A percentile compares a stretch with the other conserved stretches of the same genome.
These are phyloP conservation scores for Chara braunii DNA, from an alignment of 139 green algal genomes.

Conservation along the genomic window DNA sequence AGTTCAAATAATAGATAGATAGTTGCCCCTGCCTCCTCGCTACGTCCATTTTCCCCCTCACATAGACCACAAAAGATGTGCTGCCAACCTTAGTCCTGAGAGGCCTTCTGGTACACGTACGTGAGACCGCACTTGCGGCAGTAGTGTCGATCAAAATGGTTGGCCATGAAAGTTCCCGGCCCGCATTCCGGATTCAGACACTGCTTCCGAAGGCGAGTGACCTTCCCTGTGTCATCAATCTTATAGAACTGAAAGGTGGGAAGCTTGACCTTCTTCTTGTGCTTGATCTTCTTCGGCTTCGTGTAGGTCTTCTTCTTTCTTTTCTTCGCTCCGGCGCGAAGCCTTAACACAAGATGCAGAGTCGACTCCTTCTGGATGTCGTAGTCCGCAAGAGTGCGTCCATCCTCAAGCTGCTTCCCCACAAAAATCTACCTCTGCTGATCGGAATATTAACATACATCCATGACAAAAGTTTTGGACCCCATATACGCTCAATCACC, in stretches of 20 bases:
- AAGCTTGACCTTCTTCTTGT: conserved; percentile 98
- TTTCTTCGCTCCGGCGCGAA: conserved; percentile 92
- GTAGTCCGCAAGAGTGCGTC: no score
- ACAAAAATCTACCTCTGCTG: no score
- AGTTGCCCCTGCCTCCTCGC: no score
- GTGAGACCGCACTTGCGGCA: conserved; percentile 89
- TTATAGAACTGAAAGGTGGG: conserved; percentile 77
- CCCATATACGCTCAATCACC: no score
- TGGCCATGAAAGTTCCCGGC: conserved; percentile 96
- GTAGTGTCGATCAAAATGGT: conserved; percentile 93
- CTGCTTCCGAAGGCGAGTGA: conserved; percentile 89
- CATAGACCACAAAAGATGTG: no score
- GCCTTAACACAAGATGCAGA: conserved; percentile 50
- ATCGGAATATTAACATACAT: no score
- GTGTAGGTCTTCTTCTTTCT: conserved; percentile 99
- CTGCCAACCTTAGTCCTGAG: no score
- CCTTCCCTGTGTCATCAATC: conserved; percentile 94
- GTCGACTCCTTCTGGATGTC: no score
- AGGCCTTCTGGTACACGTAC: conserved; percentile 65
- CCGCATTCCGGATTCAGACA: conserved; percentile 81
- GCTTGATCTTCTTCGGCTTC: conserved; percentile 99
- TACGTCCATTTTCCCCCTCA: no score
- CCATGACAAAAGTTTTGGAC: no score
- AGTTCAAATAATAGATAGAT: no score
- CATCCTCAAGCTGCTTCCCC: no score